Evolutionary conservation across 2,329 filamentous ascomycete genomes (phyloP).

Genomic region (Verticillium albo-atrum): DNA sequence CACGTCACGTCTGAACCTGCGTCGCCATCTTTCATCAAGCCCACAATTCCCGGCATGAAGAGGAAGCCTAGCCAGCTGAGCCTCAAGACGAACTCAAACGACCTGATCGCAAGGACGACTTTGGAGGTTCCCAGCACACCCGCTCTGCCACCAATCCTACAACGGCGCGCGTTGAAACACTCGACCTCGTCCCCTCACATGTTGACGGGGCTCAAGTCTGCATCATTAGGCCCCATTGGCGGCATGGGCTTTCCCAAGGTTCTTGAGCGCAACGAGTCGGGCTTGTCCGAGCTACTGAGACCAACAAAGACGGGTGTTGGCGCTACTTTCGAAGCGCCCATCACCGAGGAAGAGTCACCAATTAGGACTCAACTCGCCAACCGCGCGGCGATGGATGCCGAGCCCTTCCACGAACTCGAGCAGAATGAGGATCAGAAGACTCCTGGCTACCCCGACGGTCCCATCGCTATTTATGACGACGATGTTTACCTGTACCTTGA

Average conservation of each 20-base stretch:
- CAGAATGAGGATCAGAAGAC: conserved; percentile 77
- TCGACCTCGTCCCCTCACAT: conserved; percentile 66
- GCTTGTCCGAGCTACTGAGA: conserved; percentile 53
- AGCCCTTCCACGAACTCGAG: conserved; percentile 61
- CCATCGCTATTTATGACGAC: conserved; percentile 75
- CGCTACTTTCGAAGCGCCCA: conserved; percentile 34
- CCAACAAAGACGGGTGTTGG: conserved; percentile 41
- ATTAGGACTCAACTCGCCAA: conserved; percentile 60
- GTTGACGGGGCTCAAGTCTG: conserved; percentile 53
- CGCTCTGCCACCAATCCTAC: conserved; percentile 52
- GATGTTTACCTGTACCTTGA: conserved; percentile 77
- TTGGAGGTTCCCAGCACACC: conserved; percentile 54
- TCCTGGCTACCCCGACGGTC: conserved; percentile 76
- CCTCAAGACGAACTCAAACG: conserved; percentile 65
- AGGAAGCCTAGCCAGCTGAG: conserved; percentile 76
- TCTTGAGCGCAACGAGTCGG: conserved; percentile 54
- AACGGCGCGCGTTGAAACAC: conserved; percentile 60
- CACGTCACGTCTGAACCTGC: conserved; percentile 59
- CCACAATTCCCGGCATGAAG: conserved; percentile 64
- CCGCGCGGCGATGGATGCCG: conserved; percentile 51
- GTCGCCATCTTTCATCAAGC: conserved; percentile 77
- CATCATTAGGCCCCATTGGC: conserved; percentile 55
- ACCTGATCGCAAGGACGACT: conserved; percentile 44
- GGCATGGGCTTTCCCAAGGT: conserved; percentile 63
- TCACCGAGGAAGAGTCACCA: conserved; percentile 52